Base-by-base conservation (phyloP, 108 stramenopile species). In the Nitzschia palea region DNA sequence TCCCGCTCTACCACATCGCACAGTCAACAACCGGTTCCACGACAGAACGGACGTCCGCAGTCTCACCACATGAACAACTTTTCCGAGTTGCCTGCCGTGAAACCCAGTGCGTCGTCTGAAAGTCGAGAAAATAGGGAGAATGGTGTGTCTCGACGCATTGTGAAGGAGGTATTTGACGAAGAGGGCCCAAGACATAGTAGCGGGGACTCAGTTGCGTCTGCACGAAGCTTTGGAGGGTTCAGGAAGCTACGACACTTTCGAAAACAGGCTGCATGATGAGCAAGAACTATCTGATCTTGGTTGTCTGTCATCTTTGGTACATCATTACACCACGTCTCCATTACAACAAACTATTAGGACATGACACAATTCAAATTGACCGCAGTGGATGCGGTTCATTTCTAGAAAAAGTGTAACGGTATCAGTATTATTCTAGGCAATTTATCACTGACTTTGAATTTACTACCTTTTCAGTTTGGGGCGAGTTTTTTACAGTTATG, bases 41-140 rank as follows among this genome's bases (percentile, higher is more conserved):
- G 26, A 36, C 15, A 30, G 18, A 22, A 50, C 2, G 22, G 28
- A 25, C 59, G 42, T 14, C 35, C 47, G 0, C 47, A 64, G n/a
- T 20, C 63, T 28, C 37, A 40, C 37, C 42, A 63, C 9, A 44
- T 72, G 5, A 42, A 63, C 28, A 54, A 37, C n/a, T 64, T 72
- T 45, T 28, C 53, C 14, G 56, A 63, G 29, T 10, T 62, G 4
- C 51, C 56, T 17, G 52, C 18, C 32, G 34, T 2, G 50, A 74
- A 60, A 48, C 44, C 44, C 8, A 52, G 53, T 17, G 32, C 18
- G 15, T 63, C 71, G 17, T 54, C 53, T 18, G 47, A 61, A 18
- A 63, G 59, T 27, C 32, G 53, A 9, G 65, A 67, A 26, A 67
- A 76, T 31, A 51, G 61, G 0, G 67, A 76, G 52, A 76, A 76